Conservation (phyloP, 2,329 filamentous ascomycete species). For the Fusarium sp. region DNA sequence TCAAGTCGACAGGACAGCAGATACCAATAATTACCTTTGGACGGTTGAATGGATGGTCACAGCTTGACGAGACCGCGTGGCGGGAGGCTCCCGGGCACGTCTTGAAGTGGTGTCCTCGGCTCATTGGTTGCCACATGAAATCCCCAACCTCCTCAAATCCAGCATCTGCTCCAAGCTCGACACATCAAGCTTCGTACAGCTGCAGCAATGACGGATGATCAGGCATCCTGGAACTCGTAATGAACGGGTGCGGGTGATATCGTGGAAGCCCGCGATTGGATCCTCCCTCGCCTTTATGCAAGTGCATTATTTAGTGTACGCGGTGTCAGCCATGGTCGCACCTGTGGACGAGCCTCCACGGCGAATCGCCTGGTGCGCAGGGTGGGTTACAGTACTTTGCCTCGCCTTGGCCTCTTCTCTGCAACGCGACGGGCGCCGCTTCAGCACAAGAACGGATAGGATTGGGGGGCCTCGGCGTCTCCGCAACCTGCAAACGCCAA, state of each 20-base stretch:
- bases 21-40: slow-evolving; percentile 6
- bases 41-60: slow-evolving; percentile 3
- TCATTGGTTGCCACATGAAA: slow-evolving; percentile 38
- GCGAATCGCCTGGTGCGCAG: slow-evolving; percentile 11
- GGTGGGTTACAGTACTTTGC: slow-evolving; percentile 22
- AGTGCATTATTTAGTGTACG: slow-evolving; percentile 41
- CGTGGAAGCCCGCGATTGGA: slow-evolving; percentile 48
- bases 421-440: slow-evolving; percentile 16
- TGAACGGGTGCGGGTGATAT: slow-evolving; percentile 39
- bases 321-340: slow-evolving; percentile 30
- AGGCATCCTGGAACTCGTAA: slow-evolving; percentile 40
- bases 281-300: slow-evolving; percentile 35
- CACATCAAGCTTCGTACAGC: slow-evolving; percentile 33
- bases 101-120: slow-evolving; percentile 7
- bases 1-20: neutral
- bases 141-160: slow-evolving; percentile 40
- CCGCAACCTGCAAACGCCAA: slow-evolving; percentile 24
- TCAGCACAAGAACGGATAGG: slow-evolving; percentile 7
- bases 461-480: slow-evolving; percentile 28
- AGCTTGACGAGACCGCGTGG: slow-evolving; percentile 28
- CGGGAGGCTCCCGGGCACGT: slow-evolving; percentile 18
- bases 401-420: slow-evolving; percentile 27
- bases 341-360: slow-evolving; percentile 23
- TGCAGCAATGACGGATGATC: slow-evolving; percentile 36
- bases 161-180: slow-evolving; percentile 11